Conservation (phyloP, 495 filamentous ascomycete species). For the Lentithecium fluviatile region DNA sequence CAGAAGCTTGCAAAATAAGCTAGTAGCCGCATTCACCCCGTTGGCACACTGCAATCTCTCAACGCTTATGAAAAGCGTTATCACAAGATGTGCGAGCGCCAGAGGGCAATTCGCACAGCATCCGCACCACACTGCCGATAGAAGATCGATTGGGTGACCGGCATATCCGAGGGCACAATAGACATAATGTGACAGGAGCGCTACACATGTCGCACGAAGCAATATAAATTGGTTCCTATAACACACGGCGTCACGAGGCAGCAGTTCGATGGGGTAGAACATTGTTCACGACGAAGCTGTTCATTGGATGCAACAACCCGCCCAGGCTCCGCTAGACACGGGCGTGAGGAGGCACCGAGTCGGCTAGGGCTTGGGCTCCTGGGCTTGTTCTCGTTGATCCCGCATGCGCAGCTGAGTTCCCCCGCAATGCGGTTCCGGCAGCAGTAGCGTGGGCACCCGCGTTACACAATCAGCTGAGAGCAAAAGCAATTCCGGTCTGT, state of each 20-base stretch:
- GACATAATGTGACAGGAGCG: constrained; percentile 4
- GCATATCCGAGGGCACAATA: neutral
- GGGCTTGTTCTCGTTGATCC: neutral
- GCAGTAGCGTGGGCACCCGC: neutral
- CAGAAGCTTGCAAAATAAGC: neutral
- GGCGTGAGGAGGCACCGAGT: neutral
- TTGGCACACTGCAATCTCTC: too few relatives aligned
- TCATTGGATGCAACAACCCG: neutral
- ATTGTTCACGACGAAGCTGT: neutral
- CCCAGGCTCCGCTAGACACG: neutral
- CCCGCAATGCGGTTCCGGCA: constrained; percentile 16
- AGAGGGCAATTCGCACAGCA: too few relatives aligned
- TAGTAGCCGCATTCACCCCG: too few relatives aligned
- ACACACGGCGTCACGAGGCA: neutral
- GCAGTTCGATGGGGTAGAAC: neutral
- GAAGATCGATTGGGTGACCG: neutral
- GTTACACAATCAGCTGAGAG: neutral
- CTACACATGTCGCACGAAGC: constrained; percentile 17
- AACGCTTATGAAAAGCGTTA: too few relatives aligned
- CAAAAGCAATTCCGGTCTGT: neutral
- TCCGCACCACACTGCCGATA: too few relatives aligned
- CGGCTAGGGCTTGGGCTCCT: neutral
- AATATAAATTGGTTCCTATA: constrained; percentile 15
- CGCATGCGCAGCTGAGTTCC: neutral
- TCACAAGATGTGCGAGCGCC: too few relatives aligned